Base-by-base conservation (phyloP, 1,284 basidiomycete genomes). In the Heliocybe sulcata region DNA sequence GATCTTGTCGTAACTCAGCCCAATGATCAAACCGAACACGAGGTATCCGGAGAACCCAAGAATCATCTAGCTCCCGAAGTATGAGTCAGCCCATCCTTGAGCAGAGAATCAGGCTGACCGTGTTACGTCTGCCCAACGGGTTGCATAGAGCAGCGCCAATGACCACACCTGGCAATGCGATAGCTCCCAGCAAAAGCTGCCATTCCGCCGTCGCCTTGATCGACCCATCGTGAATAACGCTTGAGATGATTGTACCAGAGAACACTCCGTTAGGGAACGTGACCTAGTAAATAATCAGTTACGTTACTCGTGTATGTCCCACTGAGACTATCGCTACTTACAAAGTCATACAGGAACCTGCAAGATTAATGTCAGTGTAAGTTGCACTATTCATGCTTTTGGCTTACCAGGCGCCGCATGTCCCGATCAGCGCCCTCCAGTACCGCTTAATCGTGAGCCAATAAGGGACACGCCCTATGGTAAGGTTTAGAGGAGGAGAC, bases 281-380 rank as follows among this genome's bases (percentile, higher is more conserved):
- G 25, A 89, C 47, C 47, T 49, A n/a, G n/a, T 49, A 82, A 51
- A 9, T 22, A 48, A 56, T 27, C 11, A 20, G 22, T 10, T n/a
- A n/a, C n/a, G 31, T 42, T 47, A 22, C 27, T 26, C 31, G 6
- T 26, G 16, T 33, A 26, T 14, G 35, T 52, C 23, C 58, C 16
- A 25, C 25, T 29, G 45, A 27, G 2, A 45, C 26, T n/a, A 11
- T 19, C 47, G 42, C 33, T 12, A 61, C 73, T 63, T 62, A 83
- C 84, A 56, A 87, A 87, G 67, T 89, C 87, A 64, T 88, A 90
- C 50, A 87, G 72, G 68, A 88, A 89, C 86, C 81, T 83, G 54
- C 35, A 29, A 48, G 3, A 20, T 52, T 6, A 42, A 38, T 52
- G 53, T 63, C 42, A 63, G 55, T 55, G 33, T 50, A 25, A 50